Evolutionary conservation across 169 alveolate species (phyloP).

Genomic region (Plasmodium inui): DNA sequence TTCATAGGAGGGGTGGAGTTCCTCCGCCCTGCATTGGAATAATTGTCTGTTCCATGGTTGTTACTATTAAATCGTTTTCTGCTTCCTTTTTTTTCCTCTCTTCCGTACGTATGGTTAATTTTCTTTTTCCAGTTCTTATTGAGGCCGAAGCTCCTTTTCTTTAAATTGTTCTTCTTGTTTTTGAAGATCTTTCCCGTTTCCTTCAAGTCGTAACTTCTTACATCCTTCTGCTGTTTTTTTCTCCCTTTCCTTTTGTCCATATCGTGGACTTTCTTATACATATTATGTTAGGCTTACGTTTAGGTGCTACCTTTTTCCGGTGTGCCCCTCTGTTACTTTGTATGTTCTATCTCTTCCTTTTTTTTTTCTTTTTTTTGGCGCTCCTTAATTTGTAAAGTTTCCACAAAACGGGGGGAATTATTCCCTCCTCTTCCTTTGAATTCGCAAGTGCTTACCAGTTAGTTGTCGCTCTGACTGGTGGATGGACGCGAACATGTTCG

Average conservation of each 20-base stretch:
- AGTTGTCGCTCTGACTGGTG: not conserved
- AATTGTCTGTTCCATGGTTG: not conserved
- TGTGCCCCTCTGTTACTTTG: not conserved
- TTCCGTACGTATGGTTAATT: constrained; percentile 9
- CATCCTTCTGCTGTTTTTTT: constrained; percentile 5
- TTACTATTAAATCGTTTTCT: constrained; percentile 23
- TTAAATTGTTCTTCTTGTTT: constrained; percentile 32
- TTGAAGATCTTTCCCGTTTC: constrained; percentile 34
- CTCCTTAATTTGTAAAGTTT: not conserved
- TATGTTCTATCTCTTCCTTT: not conserved
- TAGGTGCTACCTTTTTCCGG: not conserved
- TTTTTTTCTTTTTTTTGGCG: not conserved
- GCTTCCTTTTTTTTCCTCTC: constrained; percentile 11
- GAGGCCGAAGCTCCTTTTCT: constrained; percentile 10
- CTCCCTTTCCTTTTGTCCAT: not conserved
- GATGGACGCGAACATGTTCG: not conserved
- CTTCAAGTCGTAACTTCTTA: constrained; percentile 20
- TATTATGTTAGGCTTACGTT: not conserved
- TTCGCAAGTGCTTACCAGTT: not conserved
- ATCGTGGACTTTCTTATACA: constrained; percentile 26
- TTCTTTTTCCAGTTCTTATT: constrained; percentile 25
- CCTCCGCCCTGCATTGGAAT: not conserved
- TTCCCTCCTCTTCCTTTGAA: not conserved
- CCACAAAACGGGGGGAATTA: not conserved
- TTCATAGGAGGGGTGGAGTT: not conserved